Percentiles rank a stretch among this genome's conserved stretches.
phyloP scores from a whole-genome alignment of 257 asterid species.

The Fraxinus americana region DNA sequence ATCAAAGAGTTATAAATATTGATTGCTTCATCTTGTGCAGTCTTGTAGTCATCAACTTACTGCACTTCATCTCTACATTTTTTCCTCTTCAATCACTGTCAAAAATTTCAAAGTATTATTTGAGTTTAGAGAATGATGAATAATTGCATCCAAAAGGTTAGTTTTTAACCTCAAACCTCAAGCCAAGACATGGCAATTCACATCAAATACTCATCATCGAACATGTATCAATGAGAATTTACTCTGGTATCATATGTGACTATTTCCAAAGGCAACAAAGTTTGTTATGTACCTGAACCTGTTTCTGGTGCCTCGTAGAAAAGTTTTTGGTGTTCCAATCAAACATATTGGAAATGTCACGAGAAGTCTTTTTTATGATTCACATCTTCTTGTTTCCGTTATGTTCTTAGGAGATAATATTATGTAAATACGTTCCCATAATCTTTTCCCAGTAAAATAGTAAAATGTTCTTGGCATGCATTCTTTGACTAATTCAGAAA shows the following conservation, averaged over 20 bases:
- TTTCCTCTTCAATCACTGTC: neutral
- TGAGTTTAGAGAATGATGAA: neutral
- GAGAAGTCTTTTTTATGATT: neutral
- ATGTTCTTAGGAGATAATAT: neutral
- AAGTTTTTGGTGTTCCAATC: neutral
- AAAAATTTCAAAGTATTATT: neutral
- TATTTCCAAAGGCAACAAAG: neutral
- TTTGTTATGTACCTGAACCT: neutral
- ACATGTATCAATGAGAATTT: neutral
- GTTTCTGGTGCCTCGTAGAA: neutral
- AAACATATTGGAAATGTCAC: neutral
- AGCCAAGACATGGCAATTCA: neutral
- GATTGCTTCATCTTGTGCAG: neutral
- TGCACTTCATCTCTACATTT: neutral
- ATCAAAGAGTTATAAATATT: neutral
- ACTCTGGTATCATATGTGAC: neutral
- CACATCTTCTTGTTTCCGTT: neutral
- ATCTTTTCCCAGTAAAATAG: neutral
- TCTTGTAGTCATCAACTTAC: neutral
- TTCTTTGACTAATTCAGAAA: neutral
- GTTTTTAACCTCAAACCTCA: neutral
- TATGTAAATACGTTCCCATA: too few species aligned
- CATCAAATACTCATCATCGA: neutral
- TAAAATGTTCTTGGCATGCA: neutral
- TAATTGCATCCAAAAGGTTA: neutral